Evolutionary conservation across 164 flowering plant species (phyloP).

Genomic region (Macadamia tetraphylla): DNA sequence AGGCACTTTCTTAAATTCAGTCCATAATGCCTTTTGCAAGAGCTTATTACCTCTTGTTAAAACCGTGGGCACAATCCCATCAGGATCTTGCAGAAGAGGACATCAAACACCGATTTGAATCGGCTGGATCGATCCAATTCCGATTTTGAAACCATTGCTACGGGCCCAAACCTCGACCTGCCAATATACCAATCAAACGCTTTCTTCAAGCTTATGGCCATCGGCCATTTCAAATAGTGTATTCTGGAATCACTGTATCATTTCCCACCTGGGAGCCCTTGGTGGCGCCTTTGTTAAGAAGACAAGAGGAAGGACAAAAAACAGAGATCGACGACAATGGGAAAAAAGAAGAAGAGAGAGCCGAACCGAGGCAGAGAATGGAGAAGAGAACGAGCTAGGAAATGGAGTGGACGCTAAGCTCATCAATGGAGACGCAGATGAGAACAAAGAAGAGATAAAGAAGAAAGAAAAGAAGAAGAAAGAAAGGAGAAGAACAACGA

Average conservation of each 20-base stretch:
- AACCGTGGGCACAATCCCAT: slow-evolving; percentile 55
- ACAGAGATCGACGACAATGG: slow-evolving; percentile 5
- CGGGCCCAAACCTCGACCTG: too few species aligned
- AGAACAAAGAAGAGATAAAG: slow-evolving; percentile 6
- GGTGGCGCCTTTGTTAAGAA: too few species aligned
- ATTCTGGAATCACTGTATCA: too few species aligned
- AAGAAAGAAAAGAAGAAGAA: slow-evolving; percentile 26
- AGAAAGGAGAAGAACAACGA: slow-evolving; percentile 13
- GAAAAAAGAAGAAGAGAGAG: slow-evolving; percentile 25
- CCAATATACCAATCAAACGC: too few species aligned
- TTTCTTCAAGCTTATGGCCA: too few species aligned
- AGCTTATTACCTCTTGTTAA: slow-evolving; percentile 73
- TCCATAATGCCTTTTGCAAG: slow-evolving; percentile 46
- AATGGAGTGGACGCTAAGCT: slow-evolving; percentile 6
- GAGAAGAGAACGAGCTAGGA: slow-evolving; percentile 6
- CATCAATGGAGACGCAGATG: slow-evolving; percentile 25
- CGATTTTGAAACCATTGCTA: too few species aligned
- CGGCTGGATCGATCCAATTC: too few species aligned
- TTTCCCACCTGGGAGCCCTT: too few species aligned
- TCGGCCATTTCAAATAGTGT: too few species aligned
- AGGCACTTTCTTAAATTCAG: slow-evolving; percentile 46
- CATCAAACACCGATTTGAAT: too few species aligned
- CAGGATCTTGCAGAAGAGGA: slow-evolving; percentile 89
- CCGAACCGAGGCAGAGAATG: slow-evolving; percentile 20
- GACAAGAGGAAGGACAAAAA: too few species aligned